Conservation (phyloP, 2,329 filamentous ascomycete species). For the Xylaria sp. region DNA sequence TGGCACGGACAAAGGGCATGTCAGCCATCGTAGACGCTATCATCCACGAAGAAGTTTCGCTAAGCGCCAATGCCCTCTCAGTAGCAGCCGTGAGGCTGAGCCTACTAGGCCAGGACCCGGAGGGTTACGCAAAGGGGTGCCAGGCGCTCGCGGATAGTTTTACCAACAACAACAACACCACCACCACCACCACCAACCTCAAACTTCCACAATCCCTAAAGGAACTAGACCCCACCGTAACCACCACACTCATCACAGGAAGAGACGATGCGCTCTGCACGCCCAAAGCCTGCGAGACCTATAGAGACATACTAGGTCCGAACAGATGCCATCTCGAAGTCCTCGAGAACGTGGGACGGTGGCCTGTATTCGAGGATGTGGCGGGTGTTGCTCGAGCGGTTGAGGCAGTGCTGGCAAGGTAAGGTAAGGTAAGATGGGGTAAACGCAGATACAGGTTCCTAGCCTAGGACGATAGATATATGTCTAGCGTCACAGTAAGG, state of each 20-base stretch:
- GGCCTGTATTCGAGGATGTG: constrained; percentile 18
- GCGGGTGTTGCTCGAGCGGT: constrained; percentile 1
- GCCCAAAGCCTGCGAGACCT: constrained; percentile 5
- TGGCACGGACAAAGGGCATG: constrained; percentile 11
- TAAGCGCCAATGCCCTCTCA: constrained; percentile 6
- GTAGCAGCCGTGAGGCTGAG: constrained; percentile 8
- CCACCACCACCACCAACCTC: too few species aligned
- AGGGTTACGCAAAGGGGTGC: constrained; percentile 24
- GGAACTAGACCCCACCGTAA: too few species aligned
- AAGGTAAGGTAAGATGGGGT: not conserved
- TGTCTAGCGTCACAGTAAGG: too few species aligned
- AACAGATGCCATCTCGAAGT: not conserved
- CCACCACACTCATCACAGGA: constrained; percentile 12
- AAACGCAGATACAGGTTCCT: too few species aligned
- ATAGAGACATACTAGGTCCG: not conserved
- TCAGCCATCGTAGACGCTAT: not conserved
- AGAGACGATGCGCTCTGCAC: constrained; percentile 1
- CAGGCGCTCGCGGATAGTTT: not conserved
- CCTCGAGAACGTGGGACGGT: constrained; percentile 17
- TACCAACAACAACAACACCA: too few species aligned
- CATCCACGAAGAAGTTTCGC: not conserved
- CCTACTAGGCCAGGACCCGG: constrained; percentile 22
- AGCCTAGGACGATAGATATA: too few species aligned
- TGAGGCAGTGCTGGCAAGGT: not conserved
- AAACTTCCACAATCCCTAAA: too few species aligned